Conservation (phyloP, 768 basidiomycete species). For the Astraeus odoratus region DNA sequence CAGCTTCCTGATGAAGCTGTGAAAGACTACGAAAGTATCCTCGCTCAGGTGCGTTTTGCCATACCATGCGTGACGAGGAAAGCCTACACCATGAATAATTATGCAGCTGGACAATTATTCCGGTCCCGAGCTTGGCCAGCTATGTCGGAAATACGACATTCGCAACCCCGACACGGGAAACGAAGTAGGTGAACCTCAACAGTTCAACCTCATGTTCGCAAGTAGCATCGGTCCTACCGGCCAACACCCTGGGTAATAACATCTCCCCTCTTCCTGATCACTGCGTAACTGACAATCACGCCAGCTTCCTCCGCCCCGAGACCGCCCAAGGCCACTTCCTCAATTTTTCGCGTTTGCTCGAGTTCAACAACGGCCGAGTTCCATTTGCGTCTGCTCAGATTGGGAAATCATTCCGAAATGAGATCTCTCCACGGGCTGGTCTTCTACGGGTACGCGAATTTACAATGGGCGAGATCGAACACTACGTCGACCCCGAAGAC, state of each 20-base stretch:
- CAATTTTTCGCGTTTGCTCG: slow-evolving; percentile 93
- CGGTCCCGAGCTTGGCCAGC: slow-evolving; percentile 81
- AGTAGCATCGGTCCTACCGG: slow-evolving; percentile 97
- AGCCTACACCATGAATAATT: not conserved
- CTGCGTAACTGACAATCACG: too few species aligned
- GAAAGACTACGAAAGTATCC: slow-evolving; percentile 75
- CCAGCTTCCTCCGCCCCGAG: slow-evolving; percentile 91
- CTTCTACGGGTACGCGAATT: slow-evolving; percentile 97
- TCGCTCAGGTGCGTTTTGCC: slow-evolving; percentile 76
- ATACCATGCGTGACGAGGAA: not conserved
- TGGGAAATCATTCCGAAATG: slow-evolving; percentile 94
- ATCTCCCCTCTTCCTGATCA: too few species aligned
- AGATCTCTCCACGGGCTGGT: slow-evolving; percentile 94
- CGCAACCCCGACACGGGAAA: slow-evolving; percentile 90
- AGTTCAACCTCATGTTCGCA: slow-evolving; percentile 99
- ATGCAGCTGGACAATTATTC: slow-evolving; percentile 70
- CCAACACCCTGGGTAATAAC: slow-evolving; percentile 93
- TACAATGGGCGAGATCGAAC: slow-evolving; percentile 99
- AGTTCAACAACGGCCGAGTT: slow-evolving; percentile 95
- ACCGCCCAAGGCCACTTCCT: slow-evolving; percentile 98
- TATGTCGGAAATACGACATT: slow-evolving; percentile 75
- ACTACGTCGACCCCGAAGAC: slow-evolving; percentile 92
- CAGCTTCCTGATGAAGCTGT: slow-evolving; percentile 65
- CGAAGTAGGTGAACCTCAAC: slow-evolving; percentile 85
- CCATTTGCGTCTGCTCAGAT: slow-evolving; percentile 98